Base-by-base conservation (phyloP, 2,329 filamentous ascomycete genomes). In the Colletotrichum euphorbiae region DNA sequence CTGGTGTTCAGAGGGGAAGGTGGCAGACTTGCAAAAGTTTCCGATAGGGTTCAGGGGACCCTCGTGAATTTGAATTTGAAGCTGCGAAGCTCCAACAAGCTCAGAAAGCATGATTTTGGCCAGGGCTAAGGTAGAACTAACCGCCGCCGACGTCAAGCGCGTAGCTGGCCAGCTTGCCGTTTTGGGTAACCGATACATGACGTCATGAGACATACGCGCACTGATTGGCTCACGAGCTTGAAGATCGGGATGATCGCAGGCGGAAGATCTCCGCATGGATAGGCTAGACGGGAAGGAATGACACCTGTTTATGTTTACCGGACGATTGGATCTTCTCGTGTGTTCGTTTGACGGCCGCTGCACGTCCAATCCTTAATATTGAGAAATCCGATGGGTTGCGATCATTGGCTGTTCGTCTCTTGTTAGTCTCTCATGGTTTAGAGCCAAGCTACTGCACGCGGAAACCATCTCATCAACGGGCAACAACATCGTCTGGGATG, bases 91-190 rank as follows among this genome's bases (percentile, higher is more conserved):
- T 28, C 6, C 28, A 28, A 48, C 17, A 7, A 54, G 38, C 48
- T 48, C 51, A 13, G 28, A 43, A 52, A 54, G 33, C 54, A 55
- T 56, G 54, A 55, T 60, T 50, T 28, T 21, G 40, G 38, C 46
- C 28, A n/a, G 13, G 43, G 33, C 48, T 54, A n/a, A n/a, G n/a
- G n/a, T n/a, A 40, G 21, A 46, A 45, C 24, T n/a, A 40, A 28
- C 67, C 62, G 67, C 67, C 67, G 62, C 67, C 67, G 67, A 69
- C 67, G 62, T 69, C 67, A 69, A 67, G 55, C 57, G 54, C 65
- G 61, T 65, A 40, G 54, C 38, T 65, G 45, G 15, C 48, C 24
- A 45, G 42, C 48, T 52, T 60, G 17, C 48, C 52, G 65, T 46
- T 45, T 58, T 51, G 24, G 62, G 66, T 15, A 42, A 62, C 8